phyloP scores from a whole-genome alignment of 2,329 filamentous ascomycete genomes.

The Botryotinia globosa region DNA sequence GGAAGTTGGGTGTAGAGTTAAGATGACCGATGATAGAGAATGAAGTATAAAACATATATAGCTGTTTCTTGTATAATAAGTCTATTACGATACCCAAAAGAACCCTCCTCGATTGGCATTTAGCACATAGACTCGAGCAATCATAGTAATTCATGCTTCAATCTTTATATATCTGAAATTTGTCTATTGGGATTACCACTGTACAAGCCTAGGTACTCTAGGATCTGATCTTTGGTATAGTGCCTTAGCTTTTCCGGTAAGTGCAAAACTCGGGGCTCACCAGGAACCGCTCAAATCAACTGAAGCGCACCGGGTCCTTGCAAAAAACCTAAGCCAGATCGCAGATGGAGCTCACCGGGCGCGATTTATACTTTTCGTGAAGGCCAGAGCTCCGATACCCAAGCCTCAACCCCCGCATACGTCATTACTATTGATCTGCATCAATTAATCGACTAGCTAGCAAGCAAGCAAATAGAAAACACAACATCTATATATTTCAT shows the following conservation, averaged over 20 bases:
- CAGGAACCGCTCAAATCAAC: not conserved
- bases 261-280: not conserved
- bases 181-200: not conserved
- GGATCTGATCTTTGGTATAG: too few relatives aligned
- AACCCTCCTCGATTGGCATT: not conserved
- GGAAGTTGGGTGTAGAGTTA: slow-evolving; percentile 75
- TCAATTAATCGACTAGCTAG: not conserved
- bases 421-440: slow-evolving; percentile 9
- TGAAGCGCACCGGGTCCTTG: not conserved
- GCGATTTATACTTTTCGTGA: too few relatives aligned
- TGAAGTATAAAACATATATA: not conserved
- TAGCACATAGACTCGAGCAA: not conserved
- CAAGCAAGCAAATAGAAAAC: not conserved
- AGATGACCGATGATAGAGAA: slow-evolving; percentile 47
- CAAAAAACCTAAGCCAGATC: not conserved
- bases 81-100: slow-evolving; percentile 5
- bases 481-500: not conserved
- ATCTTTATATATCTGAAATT: not conserved
- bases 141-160: not conserved
- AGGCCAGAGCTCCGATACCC: not conserved
- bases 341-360: not conserved
- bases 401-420: slow-evolving; percentile 1
- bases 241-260: not conserved
- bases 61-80: not conserved
- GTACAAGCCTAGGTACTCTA: not conserved